Evolutionary conservation across 805 yeast species (phyloP), one percentile per base, ranked within the genome.

Genomic region (Wickerhamiella parazyma): DNA sequence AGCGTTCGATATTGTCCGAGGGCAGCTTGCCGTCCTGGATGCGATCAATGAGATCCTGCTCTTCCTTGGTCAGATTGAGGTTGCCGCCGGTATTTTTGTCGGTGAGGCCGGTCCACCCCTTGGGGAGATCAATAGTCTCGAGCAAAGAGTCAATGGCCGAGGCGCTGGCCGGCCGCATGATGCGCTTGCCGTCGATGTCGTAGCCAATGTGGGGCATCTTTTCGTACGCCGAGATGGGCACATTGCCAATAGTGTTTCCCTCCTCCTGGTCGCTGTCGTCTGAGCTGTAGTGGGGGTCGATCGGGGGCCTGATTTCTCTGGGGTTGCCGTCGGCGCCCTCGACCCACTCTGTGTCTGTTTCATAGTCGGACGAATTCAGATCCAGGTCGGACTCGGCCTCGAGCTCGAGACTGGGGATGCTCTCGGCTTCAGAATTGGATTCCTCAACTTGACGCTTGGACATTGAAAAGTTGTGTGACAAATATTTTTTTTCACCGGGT

Each of bases 81-180:
- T 83, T 70, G 8, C 76, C 62, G 48, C 98, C 99, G 6, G 97
- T 85, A 55, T 78, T 72, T 56, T 83, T 80, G 62, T 91, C 97
- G 48, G 89, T 66, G 48, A 91, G 69, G 38, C 99, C 99, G 12
- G 98, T 91, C 97, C 97, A 91, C 20, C 98, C 98, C 63, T 84
- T 93, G 11, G 98, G 98, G 50, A 91, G 69, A 49, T 91, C 99
- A 48, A 91, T 91, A 24, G 78, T 70, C 57, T 89, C 98, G 51
- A 91, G 67, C 49, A 91, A 71, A 55, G 80, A 81, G 57, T 91
- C 97, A 51, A 91, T 71, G 1, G 97, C 98, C 46, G 93, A 77
- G 11, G 96, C 95, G 55, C 84, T 80, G 8, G 97, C 98, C 10
- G 99, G 99, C 62, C 99, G 76, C 97, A 91, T 89, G 58, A 91